Base-by-base conservation (phyloP, 305 asterid species). In the Caryopteris hybrid region DNA sequence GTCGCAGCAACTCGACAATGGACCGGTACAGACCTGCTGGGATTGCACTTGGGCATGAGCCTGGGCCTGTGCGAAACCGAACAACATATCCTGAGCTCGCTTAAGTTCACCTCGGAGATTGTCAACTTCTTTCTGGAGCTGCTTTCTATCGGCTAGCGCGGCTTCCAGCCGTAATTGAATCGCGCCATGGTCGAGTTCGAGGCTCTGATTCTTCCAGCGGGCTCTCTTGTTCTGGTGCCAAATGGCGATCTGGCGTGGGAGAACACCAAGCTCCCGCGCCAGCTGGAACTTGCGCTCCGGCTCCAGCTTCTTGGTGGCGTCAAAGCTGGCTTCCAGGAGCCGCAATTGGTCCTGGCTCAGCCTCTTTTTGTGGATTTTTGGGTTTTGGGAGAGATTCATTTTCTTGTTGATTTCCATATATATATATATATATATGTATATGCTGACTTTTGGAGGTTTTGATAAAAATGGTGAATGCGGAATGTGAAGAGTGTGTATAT, bases 191-290 rank as follows among this genome's bases (percentile, higher is more conserved):
- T 86, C 95, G 7, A 76, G 72, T 22, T 90, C 96, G 0, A 88
- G 89, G 64, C 77, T 88, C 74, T 90, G 95, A 20, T 71, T 86
- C 84, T 79, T 87, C 96, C 93, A 90, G 0, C 95, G 75, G 8
- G 93, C 93, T 3, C 93, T 74, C 77, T 83, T 90, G 84, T 90
- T 90, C 61, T 90, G 97, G 66, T 86, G 86, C 96, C 96, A 88
- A 14, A 90, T 79, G 11, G 96, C 93, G 13, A 90, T 66, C 68
- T 90, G 92, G 0, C 94, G 70, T 0, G 92, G 87, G 0, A 90
- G 90, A 1, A 85, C 72, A 5, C 86, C 87, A 6, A 90, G 86
- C 61, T 90, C 81, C 1, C 84, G 91, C 0, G 95, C 89, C 8
- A 90, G 86, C 73, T 84, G 89, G 64, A 75, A 79, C 74, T 87